Conservation (phyloP, 2,329 filamentous ascomycete species). For the Alternaria viburni region DNA sequence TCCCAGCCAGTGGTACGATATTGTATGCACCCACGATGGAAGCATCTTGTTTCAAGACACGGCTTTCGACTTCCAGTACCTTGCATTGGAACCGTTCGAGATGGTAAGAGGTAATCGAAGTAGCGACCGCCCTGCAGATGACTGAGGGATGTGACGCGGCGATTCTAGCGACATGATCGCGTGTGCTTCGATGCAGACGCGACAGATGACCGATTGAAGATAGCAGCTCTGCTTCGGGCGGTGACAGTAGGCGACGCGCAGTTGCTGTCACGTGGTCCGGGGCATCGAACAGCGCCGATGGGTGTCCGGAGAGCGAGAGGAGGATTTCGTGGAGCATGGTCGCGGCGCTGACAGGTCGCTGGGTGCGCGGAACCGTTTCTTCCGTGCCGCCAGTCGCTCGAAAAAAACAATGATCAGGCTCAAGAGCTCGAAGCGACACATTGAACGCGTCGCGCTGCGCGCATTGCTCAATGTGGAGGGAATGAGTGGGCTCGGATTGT, state of each 20-base stretch:
- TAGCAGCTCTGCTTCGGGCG: constrained; percentile 83
- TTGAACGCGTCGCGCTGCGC: constrained; percentile 29
- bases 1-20: constrained; percentile 86
- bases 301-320: constrained; percentile 92
- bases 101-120: constrained; percentile 75
- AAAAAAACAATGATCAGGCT: constrained; percentile 40
- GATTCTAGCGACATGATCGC: constrained; percentile 70
- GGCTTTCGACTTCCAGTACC: constrained; percentile 81
- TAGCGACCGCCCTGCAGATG: constrained; percentile 86
- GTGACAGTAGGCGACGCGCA: constrained; percentile 64
- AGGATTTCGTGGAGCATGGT: constrained; percentile 98
- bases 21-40: constrained; percentile 87
- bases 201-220: constrained; percentile 78
- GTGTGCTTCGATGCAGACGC: constrained; percentile 75
- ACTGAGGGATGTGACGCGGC: constrained; percentile 75
- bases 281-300: constrained; percentile 79
- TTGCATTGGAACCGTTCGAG: constrained; percentile 82
- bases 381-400: constrained; percentile 29
- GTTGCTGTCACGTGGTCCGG: constrained; percentile 46
- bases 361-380: constrained; percentile 14
- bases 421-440: constrained; percentile 49
- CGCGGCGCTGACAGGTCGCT: constrained; percentile 19
- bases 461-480: constrained; percentile 17
- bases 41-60: constrained; percentile 77
- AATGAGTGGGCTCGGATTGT: constrained; percentile 17